Evolutionary conservation across 2,329 filamentous ascomycete genomes (phyloP), one percentile per base, ranked within the genome.

Genomic region (Calonectria pteridis): DNA sequence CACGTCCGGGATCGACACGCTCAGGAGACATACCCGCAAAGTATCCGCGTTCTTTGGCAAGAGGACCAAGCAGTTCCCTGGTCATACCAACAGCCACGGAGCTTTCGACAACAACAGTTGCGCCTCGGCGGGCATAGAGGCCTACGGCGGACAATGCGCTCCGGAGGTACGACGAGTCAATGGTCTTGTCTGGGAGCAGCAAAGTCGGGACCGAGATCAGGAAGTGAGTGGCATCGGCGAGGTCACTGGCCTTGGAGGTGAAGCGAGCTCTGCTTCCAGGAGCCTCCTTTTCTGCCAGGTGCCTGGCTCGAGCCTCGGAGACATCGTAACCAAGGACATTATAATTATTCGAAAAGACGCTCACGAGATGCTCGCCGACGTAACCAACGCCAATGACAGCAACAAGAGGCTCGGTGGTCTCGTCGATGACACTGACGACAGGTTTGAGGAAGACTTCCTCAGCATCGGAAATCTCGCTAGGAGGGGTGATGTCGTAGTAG

Each of bases 1-100:
- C 77, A 3, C 88, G 85, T 7, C 88, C 88, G 0, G 89, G 88
- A 53, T 90, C 89, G n/a, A 90, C 86, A 13, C 88, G 84, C 82
- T 89, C 87, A 6, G 88, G 88, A 1, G 87, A 89, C 87, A 89
- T 89, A 68, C 88, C 87, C 1, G 84, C 86, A 37, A 84, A 85
- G 76, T 89, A 86, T 6, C 85, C 84, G 33, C 81, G 83, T 29
- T 82, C 79, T 70, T 83, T 77, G 26, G 86, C 87, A 23, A 90
- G 79, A 11, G 87, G 86, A 0, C 85, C 86, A 23, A 90, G 85
- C 6, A 90, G 83, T 49, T 85, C 75, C 20, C 89, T 84, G 0
- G 89, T 90, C 86, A 88, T 90, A 26, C 89, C 89, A 13, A 91
- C 87, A 13, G 88, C 86, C 26, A 91, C 89, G 1, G 88, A 89